Percentiles rank a stretch among this genome's conserved stretches.
phyloP scores from a whole-genome alignment of 208 protist species.

The Polymyxa betae region DNA sequence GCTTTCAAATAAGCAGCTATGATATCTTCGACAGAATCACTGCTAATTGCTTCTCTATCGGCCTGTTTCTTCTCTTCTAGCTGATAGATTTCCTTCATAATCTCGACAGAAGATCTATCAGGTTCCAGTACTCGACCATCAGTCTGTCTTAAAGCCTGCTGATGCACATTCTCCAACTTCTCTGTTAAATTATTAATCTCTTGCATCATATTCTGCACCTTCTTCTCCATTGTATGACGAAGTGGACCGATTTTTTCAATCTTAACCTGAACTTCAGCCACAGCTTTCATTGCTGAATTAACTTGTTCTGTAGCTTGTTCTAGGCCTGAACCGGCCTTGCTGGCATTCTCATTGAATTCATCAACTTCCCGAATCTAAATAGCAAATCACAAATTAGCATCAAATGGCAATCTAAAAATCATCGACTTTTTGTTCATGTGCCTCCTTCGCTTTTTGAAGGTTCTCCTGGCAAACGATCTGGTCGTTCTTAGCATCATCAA shows the following conservation, averaged over 20 bases:
- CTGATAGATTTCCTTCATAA: slow-evolving; percentile 14
- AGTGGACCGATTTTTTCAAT: neutral
- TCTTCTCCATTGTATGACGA: no score
- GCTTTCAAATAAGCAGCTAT: neutral
- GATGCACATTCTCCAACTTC: no score
- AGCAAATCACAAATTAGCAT: neutral
- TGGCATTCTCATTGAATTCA: neutral
- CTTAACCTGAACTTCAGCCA: neutral
- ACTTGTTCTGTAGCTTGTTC: neutral
- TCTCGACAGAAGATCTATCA: neutral
- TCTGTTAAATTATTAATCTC: no score
- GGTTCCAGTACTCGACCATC: neutral
- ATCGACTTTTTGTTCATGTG: neutral
- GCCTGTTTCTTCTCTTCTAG: neutral
- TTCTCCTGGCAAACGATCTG: neutral
- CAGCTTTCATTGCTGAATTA: neutral
- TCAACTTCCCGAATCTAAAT: neutral
- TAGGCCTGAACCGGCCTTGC: neutral
- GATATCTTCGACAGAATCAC: neutral
- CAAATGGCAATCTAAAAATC: neutral
- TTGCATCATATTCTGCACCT: no score
- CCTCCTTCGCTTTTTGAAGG: neutral
- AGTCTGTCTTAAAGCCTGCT: neutral
- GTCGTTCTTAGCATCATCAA: neutral
- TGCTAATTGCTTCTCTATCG: neutral